Evolutionary conservation across 1,284 basidiomycete genomes (phyloP).

Genomic region (Ustilago shanxiensis): DNA sequence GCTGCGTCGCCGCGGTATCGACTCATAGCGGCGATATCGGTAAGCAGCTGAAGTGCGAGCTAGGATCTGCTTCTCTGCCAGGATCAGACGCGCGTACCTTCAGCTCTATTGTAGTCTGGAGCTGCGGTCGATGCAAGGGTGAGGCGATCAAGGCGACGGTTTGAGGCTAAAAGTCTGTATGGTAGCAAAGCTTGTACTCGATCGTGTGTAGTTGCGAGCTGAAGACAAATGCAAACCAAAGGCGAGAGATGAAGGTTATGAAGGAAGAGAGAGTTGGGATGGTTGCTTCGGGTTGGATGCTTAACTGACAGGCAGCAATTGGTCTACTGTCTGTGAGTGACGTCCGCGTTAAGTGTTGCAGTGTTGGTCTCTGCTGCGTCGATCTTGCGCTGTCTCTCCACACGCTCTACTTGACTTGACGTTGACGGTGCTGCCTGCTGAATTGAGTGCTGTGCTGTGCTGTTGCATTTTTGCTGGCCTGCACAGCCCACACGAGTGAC

Average conservation of each 20-base stretch:
- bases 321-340: no score
- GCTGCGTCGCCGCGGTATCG: slow-evolving; percentile 36
- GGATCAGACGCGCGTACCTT: background rate
- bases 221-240: background rate
- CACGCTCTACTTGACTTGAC: slow-evolving; percentile 1
- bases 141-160: background rate
- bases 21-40: slow-evolving; percentile 16
- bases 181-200: background rate
- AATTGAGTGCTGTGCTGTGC: slow-evolving; percentile 1
- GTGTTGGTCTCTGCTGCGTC: slow-evolving; percentile 6
- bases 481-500: slow-evolving; percentile 21
- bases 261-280: background rate
- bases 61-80: no score
- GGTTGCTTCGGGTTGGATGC: background rate
- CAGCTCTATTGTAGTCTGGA: background rate
- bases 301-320: background rate
- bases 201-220: background rate
- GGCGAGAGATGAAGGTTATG: background rate
- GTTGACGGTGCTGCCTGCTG: background rate
- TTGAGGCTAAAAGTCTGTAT: background rate
- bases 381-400: slow-evolving; percentile 15
- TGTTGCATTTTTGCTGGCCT: background rate
- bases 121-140: background rate
- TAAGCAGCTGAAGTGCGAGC: background rate
- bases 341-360: background rate